Base-by-base conservation (phyloP, 2,329 filamentous ascomycete species). In the Phyllosticta citriasiana region DNA sequence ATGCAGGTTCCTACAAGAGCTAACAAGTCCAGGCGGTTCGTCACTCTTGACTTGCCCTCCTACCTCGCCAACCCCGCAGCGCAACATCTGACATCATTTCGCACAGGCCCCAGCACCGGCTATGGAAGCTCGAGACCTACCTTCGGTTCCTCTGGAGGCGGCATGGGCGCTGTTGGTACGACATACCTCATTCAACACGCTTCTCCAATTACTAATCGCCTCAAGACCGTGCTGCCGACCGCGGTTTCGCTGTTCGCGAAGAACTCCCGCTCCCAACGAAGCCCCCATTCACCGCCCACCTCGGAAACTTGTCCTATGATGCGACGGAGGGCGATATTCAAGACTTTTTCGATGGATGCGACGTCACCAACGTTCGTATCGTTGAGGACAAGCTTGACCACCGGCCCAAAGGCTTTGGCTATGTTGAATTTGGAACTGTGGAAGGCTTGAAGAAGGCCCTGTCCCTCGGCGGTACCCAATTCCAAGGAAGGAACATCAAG, bases 371-470 rank as follows among this genome's bases (percentile, higher is more conserved):
- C 73, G 91, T 99, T 66, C 89, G 94, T 70, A 91, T 99, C 69
- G 96, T 99, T 65, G 93, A 97, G 79, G 95, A 99, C 77, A 94
- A 93, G 72, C 82, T 96, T 74, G 88, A 94, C 72, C 86, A 88
- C 76, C 91, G 92, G 71, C 94, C 94, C 66, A 99, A 99, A 81
- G 94, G 94, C 56, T 99, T 99, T 70, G 94, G 93, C 64, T 99
- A 99, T 74, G 93, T 96, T 66, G 94, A 99, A 76, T 99, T 99
- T 71, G 85, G 82, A 66, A 87, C 85, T 57, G 79, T 94, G 53
- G 93, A 97, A 57, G 93, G 93, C 63, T 80, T 99, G 70, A 95
- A 96, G 80, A 88, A 91, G 77, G 94, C 94, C 61, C 83, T 99
- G 65, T 84, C 86, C 63, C 83, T 94, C 65, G 92, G 92, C 70